A percentile compares a stretch with the other conserved stretches of the same genome.
Conservation (phyloP, 2,329 filamentous ascomycete genomes). For the Alternaria triticimaculans region DNA sequence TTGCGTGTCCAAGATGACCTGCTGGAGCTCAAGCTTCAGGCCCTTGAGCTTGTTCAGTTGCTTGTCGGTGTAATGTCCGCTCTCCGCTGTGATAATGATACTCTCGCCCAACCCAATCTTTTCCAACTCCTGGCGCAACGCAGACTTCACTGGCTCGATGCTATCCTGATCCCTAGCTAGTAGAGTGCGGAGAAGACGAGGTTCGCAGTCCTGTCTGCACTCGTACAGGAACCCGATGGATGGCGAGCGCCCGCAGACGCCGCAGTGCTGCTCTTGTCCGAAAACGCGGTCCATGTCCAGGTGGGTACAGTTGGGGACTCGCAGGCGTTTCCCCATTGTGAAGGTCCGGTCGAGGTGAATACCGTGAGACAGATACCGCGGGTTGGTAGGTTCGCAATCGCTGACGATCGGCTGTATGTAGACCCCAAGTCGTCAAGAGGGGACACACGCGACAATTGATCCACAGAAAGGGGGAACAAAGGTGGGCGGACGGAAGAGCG, state of each 20-base stretch:
- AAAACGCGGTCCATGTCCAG: slow-evolving; percentile 72
- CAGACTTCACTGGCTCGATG: slow-evolving; percentile 15
- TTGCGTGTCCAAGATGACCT: slow-evolving; percentile 32
- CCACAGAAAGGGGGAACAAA: background rate
- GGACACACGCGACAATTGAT: background rate
- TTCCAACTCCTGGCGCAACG: slow-evolving; percentile 37
- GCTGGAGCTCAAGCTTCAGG: slow-evolving; percentile 41
- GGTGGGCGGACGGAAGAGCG: background rate
- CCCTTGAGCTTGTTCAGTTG: slow-evolving; percentile 42
- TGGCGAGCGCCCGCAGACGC: slow-evolving; percentile 63
- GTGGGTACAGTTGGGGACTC: slow-evolving; percentile 66
- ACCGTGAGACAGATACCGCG: background rate
- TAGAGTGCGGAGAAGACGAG: slow-evolving; percentile 12
- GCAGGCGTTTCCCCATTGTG: slow-evolving; percentile 24
- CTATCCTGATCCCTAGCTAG: background rate
- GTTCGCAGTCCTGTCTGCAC: slow-evolving; percentile 67
- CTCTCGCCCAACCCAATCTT: slow-evolving; percentile 40
- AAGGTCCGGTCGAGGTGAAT: background rate
- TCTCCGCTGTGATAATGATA: slow-evolving; percentile 42
- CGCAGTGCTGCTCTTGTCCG: slow-evolving; percentile 59
- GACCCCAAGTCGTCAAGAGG: background rate
- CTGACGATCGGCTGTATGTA: slow-evolving; percentile 8
- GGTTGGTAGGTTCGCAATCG: slow-evolving; percentile 10
- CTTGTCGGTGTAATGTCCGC: slow-evolving; percentile 40
- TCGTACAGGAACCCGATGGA: slow-evolving; percentile 75